These are phyloP conservation scores for Fusarium verrucosum DNA, from an alignment of 2,329 filamentous ascomycete species.

Conservation along the genomic window DNA sequence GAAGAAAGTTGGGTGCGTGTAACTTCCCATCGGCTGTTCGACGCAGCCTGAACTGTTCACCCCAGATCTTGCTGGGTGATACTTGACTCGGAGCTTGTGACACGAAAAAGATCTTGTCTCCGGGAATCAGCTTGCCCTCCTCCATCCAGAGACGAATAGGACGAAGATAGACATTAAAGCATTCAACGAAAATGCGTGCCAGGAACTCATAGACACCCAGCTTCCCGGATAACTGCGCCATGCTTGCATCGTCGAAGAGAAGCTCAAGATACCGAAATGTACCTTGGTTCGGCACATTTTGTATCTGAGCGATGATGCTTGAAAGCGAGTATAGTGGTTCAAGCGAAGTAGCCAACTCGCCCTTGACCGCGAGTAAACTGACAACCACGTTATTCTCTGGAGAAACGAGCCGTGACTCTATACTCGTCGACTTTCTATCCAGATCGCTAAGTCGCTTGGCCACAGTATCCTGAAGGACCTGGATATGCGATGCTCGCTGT, in stretches of 20 bases:
- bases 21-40: conserved; percentile 66
- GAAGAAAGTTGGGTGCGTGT: conserved; percentile 79
- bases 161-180: conserved; percentile 82
- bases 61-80: conserved; percentile 76
- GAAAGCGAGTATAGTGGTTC: conserved; percentile 68
- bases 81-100: conserved; percentile 64
- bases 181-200: conserved; percentile 78
- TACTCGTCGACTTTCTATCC: conserved; percentile 64
- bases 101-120: conserved; percentile 80
- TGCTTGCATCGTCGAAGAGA: conserved; percentile 75
- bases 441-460: conserved; percentile 65
- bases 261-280: conserved; percentile 82
- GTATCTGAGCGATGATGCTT: conserved; percentile 67
- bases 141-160: conserved; percentile 89
- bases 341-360: conserved; percentile 64
- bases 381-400: conserved; percentile 64
- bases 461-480: conserved; percentile 75
- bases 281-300: conserved; percentile 57
- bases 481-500: conserved; percentile 68
- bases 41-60: conserved; percentile 75
- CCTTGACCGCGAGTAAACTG: conserved; percentile 71
- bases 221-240: conserved; percentile 75
- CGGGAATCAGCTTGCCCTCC: conserved; percentile 71
- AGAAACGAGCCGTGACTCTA: conserved; percentile 69
- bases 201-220: conserved; percentile 69